phyloP scores from a whole-genome alignment of 2,329 filamentous ascomycete genomes.

The Hypoxylon sp. region DNA sequence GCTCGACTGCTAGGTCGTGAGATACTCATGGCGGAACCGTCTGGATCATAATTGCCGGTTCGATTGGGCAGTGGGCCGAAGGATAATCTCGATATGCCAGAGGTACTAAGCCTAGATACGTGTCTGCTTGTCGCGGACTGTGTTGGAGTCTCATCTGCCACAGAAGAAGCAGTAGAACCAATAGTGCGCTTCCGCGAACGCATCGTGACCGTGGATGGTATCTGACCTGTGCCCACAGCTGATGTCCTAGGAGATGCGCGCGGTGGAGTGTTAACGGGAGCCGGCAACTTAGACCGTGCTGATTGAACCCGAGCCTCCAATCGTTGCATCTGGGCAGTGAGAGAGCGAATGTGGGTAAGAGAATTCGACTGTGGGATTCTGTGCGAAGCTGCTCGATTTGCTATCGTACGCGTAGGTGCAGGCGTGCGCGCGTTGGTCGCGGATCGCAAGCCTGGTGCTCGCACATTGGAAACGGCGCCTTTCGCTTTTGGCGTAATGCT shows the following conservation, averaged over 20 bases:
- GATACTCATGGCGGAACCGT: slow-evolving; percentile 57
- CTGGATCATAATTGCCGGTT: slow-evolving; percentile 59
- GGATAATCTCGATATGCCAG: slow-evolving; percentile 72
- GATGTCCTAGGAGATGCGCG: slow-evolving; percentile 78
- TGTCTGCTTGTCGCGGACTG: slow-evolving; percentile 64
- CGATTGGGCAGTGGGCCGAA: slow-evolving; percentile 73
- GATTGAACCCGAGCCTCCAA: slow-evolving; percentile 94
- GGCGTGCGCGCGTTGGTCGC: slow-evolving; percentile 64
- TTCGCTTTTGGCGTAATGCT: slow-evolving; percentile 68
- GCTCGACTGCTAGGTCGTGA: slow-evolving; percentile 82
- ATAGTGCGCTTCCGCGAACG: slow-evolving; percentile 77
- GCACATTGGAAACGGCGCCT: slow-evolving; percentile 54
- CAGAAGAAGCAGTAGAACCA: slow-evolving; percentile 67
- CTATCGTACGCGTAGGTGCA: slow-evolving; percentile 63
- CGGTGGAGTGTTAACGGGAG: slow-evolving; percentile 81
- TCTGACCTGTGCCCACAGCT: slow-evolving; percentile 55
- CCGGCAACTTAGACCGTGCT: slow-evolving; percentile 90
- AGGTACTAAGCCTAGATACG: slow-evolving; percentile 70
- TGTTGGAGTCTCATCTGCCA: slow-evolving; percentile 65
- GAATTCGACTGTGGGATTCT: slow-evolving; percentile 74
- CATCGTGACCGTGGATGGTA: slow-evolving; percentile 72
- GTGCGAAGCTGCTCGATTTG: slow-evolving; percentile 61
- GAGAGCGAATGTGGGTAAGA: slow-evolving; percentile 89
- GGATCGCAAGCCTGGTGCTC: slow-evolving; percentile 58
- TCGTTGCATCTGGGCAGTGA: slow-evolving; percentile 97